These are phyloP conservation scores for Phytophthora idaei DNA, from an alignment of 352 stramenopile species.

Conservation along the genomic window DNA sequence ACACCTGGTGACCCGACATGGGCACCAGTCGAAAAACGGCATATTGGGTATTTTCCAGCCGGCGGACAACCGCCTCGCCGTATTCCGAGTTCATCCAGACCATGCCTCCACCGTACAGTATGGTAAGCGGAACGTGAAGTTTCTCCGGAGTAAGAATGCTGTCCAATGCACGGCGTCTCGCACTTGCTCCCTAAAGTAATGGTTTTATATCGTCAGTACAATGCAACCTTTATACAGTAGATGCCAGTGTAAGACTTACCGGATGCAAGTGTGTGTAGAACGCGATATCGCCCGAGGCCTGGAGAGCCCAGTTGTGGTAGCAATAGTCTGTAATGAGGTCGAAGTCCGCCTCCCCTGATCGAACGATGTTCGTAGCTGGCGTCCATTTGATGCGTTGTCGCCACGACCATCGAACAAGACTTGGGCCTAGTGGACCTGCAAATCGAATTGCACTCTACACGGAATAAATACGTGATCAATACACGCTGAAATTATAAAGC, in stretches of 20 bases:
- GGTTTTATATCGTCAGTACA: slow-evolving; percentile 6
- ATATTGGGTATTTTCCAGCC: slow-evolving; percentile 67
- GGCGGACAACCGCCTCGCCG: slow-evolving; percentile 60
- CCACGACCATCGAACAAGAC: slow-evolving; percentile 65
- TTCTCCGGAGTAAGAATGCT: slow-evolving; percentile 56
- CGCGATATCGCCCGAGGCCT: slow-evolving; percentile 70
- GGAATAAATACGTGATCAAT: too few species aligned
- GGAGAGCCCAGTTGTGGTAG: slow-evolving; percentile 85
- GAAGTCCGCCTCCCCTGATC: slow-evolving; percentile 71
- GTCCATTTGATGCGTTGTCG: slow-evolving; percentile 63
- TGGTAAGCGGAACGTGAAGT: slow-evolving; percentile 72
- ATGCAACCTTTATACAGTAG: neutral
- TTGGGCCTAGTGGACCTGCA: slow-evolving; percentile 58
- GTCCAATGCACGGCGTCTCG: slow-evolving; percentile 52
- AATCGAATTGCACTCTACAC: slow-evolving; percentile 67
- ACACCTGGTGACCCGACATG: slow-evolving; percentile 76
- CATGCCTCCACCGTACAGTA: slow-evolving; percentile 77
- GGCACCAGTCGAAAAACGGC: slow-evolving; percentile 72
- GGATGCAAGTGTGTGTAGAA: slow-evolving; percentile 82
- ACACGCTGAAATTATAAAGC: neutral
- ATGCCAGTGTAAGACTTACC: slow-evolving; percentile 27
- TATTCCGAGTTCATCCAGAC: slow-evolving; percentile 84
- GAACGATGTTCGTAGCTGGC: slow-evolving; percentile 74
- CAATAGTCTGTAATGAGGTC: slow-evolving; percentile 73
- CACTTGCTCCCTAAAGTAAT: slow-evolving; percentile 48